These are phyloP conservation scores for Penicillium frequentans DNA, from an alignment of 2,329 filamentous ascomycete genomes.

Conservation along the genomic window DNA sequence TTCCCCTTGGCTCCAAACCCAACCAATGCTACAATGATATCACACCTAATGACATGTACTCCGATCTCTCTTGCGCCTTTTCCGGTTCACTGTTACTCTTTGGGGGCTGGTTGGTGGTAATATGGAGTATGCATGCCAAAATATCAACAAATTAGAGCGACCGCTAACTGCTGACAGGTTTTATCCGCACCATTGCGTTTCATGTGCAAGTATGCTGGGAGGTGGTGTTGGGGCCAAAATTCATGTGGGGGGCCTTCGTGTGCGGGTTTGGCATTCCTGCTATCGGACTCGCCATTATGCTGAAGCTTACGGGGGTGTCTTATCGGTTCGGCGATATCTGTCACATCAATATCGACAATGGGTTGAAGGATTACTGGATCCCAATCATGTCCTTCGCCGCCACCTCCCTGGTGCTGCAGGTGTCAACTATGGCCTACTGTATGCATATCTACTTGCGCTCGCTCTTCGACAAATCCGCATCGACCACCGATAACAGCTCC, in stretches of 20 bases:
- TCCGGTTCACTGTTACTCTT: slow-evolving; percentile 84
- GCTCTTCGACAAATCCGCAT: slow-evolving; percentile 68
- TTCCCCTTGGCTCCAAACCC: slow-evolving; percentile 77
- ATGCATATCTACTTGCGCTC: slow-evolving; percentile 91
- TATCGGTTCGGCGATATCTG: slow-evolving; percentile 91
- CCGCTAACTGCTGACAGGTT: slow-evolving; percentile 36
- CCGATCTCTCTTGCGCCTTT: slow-evolving; percentile 76
- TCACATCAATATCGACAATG: slow-evolving; percentile 89
- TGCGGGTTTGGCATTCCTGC: slow-evolving; percentile 83
- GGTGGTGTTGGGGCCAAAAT: slow-evolving; percentile 78
- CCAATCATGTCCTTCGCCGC: slow-evolving; percentile 78
- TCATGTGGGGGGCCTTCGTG: slow-evolving; percentile 81
- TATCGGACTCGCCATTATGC: slow-evolving; percentile 70
- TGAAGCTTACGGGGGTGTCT: slow-evolving; percentile 86
- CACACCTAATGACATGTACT: slow-evolving; percentile 90
- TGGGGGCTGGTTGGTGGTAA: slow-evolving; percentile 78
- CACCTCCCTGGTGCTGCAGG: slow-evolving; percentile 74
- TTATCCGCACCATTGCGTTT: slow-evolving; percentile 83
- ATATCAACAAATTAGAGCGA: neutral
- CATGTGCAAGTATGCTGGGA: slow-evolving; percentile 99
- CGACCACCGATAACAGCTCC: slow-evolving; percentile 60
- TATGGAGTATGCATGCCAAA: slow-evolving; percentile 61
- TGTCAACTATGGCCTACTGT: slow-evolving; percentile 85
- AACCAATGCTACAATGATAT: slow-evolving; percentile 85
- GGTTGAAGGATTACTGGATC: slow-evolving; percentile 84